Conservation (phyloP, 2,329 filamentous ascomycete genomes). For the Allantophomopsis cytisporea region DNA sequence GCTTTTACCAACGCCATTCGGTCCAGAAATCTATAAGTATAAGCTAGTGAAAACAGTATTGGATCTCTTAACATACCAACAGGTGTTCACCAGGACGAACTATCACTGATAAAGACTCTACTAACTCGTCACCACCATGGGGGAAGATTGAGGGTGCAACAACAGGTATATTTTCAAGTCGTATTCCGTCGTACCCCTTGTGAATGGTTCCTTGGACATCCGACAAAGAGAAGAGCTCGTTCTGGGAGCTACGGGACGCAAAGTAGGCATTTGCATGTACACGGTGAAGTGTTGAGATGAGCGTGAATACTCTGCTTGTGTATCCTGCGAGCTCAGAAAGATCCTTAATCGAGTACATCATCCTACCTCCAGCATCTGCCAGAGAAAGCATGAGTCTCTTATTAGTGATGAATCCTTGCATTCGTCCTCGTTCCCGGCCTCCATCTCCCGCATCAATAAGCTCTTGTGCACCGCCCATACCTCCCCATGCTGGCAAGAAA, state of each 20-base stretch:
- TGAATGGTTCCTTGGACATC: conserved; percentile 91
- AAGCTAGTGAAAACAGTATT: conserved; percentile 3
- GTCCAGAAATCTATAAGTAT: conserved; percentile 57
- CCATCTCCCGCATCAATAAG: conserved; percentile 35
- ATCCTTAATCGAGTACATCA: conserved; percentile 99
- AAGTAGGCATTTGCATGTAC: conserved; percentile 87
- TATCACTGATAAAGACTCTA: conserved; percentile 80
- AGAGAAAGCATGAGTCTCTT: conserved; percentile 96
- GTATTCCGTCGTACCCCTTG: conserved; percentile 87
- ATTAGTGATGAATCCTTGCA: conserved; percentile 99
- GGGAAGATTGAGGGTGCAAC: conserved; percentile 84
- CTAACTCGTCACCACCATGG: conserved; percentile 78
- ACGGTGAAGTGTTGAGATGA: conserved; percentile 88
- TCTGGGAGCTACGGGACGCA: conserved; percentile 45
- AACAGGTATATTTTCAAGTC: conserved; percentile 84
- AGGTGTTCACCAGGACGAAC: conserved; percentile 86
- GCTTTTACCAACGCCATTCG: conserved; percentile 89
- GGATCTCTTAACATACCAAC: conserved; percentile 31
- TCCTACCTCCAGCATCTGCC: conserved; percentile 86
- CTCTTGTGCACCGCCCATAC: conserved; percentile 62
- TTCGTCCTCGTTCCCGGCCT: conserved; percentile 66
- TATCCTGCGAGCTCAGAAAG: conserved; percentile 91
- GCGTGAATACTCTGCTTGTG: conserved; percentile 87
- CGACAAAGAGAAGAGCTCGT: conserved; percentile 77
- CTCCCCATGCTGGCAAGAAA: conserved; percentile 89